These are phyloP conservation scores for Drosera capensis DNA, from an alignment of 148 eudicot genomes.

Conservation along the genomic window DNA sequence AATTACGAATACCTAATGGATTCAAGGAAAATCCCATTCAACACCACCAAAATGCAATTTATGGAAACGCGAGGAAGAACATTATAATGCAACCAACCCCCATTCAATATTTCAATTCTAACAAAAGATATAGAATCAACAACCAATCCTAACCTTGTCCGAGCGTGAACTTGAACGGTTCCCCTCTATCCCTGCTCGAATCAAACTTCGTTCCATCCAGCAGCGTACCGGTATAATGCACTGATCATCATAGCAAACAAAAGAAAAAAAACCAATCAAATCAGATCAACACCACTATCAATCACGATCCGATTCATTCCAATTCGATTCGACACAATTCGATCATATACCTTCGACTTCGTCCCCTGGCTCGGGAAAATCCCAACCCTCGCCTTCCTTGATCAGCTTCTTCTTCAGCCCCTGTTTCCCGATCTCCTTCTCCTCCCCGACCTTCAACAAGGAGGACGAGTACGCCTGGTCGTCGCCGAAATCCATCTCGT, in stretches of 20 bases:
- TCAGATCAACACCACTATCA: background rate
- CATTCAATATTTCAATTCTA: background rate
- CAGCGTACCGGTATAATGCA: conserved; percentile 91
- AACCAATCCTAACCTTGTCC: conserved; percentile 49
- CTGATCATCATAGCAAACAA: conserved; percentile 15
- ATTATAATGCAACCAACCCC: background rate
- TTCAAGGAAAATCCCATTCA: no score
- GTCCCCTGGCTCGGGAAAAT: conserved; percentile 76
- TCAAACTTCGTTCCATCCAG: conserved; percentile 88
- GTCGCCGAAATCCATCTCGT: conserved; percentile 45
- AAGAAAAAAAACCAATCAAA: conserved; percentile 1
- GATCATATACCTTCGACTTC: conserved; percentile 61
- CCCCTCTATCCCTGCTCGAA: conserved; percentile 73
- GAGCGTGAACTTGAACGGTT: conserved; percentile 77
- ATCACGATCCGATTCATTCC: background rate
- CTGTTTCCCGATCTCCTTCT: conserved; percentile 59
- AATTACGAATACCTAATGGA: no score
- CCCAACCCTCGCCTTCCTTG: conserved; percentile 82
- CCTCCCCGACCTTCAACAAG: conserved; percentile 65
- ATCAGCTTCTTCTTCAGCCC: conserved; percentile 89
- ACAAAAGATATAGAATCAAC: background rate
- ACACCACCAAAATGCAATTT: no score
- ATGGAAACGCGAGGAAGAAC: no score
- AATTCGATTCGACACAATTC: background rate
- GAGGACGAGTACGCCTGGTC: conserved; percentile 10